A percentile compares a stretch with the other conserved stretches of the same genome.
Conservation (phyloP, 768 basidiomycete genomes). For the Hygrocybe punicea region DNA sequence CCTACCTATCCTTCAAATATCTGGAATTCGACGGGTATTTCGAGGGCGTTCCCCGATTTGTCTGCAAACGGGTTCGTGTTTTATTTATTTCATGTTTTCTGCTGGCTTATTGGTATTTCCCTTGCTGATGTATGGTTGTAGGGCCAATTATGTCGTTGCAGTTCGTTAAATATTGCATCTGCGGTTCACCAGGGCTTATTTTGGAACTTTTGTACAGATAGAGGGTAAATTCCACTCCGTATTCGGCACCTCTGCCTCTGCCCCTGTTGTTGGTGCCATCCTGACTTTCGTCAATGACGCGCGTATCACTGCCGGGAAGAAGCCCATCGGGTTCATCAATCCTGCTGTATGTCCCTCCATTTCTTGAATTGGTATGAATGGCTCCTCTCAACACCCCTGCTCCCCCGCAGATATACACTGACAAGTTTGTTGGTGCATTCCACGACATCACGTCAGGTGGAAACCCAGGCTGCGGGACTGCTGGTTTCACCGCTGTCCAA, state of each 20-base stretch:
- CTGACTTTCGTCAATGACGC: conserved; percentile 53
- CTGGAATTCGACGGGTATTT: conserved; percentile 37
- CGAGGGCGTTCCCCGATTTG: conserved; percentile 49
- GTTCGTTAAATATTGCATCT: too few species aligned
- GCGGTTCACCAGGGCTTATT: too few species aligned
- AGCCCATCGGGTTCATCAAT: conserved; percentile 49
- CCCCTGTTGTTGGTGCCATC: conserved; percentile 49
- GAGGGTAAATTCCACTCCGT: conserved; percentile 35
- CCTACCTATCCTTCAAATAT: conserved; percentile 16
- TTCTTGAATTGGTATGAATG: too few species aligned
- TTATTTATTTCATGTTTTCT: background rate
- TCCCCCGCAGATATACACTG: too few species aligned
- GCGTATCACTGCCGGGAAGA: conserved; percentile 41
- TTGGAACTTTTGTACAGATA: background rate
- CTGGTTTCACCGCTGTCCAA: conserved; percentile 32
- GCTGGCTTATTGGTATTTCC: conserved; percentile 2
- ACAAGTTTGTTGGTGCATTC: conserved; percentile 30
- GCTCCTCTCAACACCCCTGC: too few species aligned
- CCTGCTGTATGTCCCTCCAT: conserved; percentile 34
- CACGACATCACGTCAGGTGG: conserved; percentile 47
- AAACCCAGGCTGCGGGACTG: conserved; percentile 44
- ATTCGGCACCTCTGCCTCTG: conserved; percentile 48
- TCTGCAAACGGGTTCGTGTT: conserved; percentile 40
- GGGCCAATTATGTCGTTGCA: conserved; percentile 45
- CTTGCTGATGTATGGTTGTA: too few species aligned